Evolutionary conservation across 2,329 filamentous ascomycete species (phyloP), one percentile per base, ranked within the genome.

Genomic region (Epichloe bromicola): DNA sequence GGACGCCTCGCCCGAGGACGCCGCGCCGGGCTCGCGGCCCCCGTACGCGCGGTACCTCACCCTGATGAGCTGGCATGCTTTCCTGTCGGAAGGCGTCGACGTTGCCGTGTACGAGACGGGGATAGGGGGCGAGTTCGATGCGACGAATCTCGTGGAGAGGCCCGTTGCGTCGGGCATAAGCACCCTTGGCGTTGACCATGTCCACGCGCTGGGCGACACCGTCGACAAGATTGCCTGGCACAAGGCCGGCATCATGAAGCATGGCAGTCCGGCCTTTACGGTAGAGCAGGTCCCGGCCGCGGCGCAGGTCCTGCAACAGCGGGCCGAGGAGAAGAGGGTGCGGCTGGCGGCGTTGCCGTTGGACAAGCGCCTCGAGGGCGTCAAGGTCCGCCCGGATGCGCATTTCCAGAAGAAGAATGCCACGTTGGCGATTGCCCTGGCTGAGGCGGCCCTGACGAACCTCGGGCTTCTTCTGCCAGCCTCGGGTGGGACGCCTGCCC

Each of bases 141-240:
- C 82, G 0, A 87, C 85, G 1, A 87, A 87, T 51, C 67, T 86
- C 33, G 74, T 86, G 0, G 69, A 74, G 49, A 65, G 65, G 12
- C 80, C 82, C 0, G 69, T 76, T 0, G 82, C 73, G 0, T 73
- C 76, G 1, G 83, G 76, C 1, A 80, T 87, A 51, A 80, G 76
- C 44, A 76, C 77, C n/a, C 68, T 87, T 10, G 83, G 81, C 4
- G 79, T 87, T 55, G 84, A 88, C 59, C 84, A 88, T 58, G 74
- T 84, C 37, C 74, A 72, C 48, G 72, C 74, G 19, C 71, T 88
- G 1, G 84, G 84, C 4, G 65, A 74, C 17, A 83, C 79, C 0
- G 67, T 85, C 11, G 78, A 77, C 34, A 73, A 80, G 63, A 85
- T 87, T 55, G 81, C 83, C 0, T 86, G 83, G 83, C 82, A 87